Percentiles rank a stretch among this genome's conserved stretches.
phyloP scores from a whole-genome alignment of 2,329 filamentous ascomycete genomes.

The Fusarium liriodendri region DNA sequence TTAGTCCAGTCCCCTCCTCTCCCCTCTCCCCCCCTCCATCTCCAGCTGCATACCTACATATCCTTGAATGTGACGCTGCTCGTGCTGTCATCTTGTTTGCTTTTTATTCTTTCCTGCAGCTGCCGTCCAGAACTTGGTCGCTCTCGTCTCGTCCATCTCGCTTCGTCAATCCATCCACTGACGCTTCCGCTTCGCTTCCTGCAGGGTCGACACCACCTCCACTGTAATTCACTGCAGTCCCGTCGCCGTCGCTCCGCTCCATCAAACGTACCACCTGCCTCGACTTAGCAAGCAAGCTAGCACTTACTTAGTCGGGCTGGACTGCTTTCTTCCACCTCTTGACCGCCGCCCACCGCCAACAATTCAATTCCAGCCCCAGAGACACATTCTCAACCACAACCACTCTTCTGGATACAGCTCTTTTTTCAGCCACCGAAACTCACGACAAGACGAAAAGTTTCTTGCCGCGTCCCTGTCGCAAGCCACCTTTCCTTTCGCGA shows the following conservation, averaged over 20 bases:
- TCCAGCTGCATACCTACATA: not conserved
- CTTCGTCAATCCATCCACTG: conserved; percentile 10
- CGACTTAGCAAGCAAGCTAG: conserved; percentile 30
- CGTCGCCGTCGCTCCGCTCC: not conserved
- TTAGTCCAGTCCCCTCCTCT: not conserved
- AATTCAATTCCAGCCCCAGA: conserved; percentile 15
- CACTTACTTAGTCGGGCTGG: not conserved
- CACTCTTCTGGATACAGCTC: conserved; percentile 13
- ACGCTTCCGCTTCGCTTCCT: conserved; percentile 4
- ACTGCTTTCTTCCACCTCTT: not conserved
- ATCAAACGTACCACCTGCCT: conserved; percentile 14
- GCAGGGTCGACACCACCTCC: conserved; percentile 18
- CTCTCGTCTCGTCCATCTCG: conserved; percentile 6
- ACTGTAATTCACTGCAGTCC: conserved; percentile 1
- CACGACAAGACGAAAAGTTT: conserved; percentile 6
- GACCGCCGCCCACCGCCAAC: conserved; percentile 30
- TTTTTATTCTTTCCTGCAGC: conserved; percentile 16
- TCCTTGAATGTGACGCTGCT: conserved; percentile 29
- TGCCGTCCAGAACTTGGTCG: conserved; percentile 1
- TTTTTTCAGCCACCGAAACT: conserved; percentile 17
- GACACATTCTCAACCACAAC: conserved; percentile 11
- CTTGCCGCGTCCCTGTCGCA: not conserved
- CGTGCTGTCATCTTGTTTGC: conserved; percentile 12
- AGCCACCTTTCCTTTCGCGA: conserved; percentile 26
- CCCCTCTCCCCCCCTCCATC: conserved; percentile 4